phyloP scores from a whole-genome alignment of 2,329 filamentous ascomycete species.

The Nannizzia gypsea region DNA sequence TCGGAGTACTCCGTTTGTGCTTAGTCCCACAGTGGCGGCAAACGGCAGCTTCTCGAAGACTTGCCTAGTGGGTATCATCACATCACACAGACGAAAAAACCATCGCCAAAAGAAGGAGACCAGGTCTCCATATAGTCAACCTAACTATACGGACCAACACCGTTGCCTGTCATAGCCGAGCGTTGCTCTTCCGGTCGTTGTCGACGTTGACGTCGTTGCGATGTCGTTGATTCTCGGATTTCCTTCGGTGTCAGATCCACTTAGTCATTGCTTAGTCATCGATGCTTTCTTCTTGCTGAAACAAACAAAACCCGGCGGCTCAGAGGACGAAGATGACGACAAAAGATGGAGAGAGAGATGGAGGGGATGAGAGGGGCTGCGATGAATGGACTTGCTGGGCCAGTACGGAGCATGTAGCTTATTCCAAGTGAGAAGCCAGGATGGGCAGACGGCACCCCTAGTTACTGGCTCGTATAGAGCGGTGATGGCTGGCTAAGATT shows the following conservation, averaged over 20 bases:
- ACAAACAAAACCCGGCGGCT: no score
- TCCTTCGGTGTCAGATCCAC: no score
- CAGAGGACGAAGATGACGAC: no score
- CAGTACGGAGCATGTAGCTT: no score
- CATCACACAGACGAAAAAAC: neutral
- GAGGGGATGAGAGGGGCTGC: no score
- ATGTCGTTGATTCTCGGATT: no score
- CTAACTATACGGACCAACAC: neutral
- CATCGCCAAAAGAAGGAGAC: neutral
- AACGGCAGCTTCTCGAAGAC: neutral
- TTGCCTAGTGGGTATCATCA: neutral
- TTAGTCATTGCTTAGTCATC: no score
- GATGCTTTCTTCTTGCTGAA: no score
- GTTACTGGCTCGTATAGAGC: neutral
- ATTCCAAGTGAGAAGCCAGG: no score
- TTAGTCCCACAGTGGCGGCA: neutral
- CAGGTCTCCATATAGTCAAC: neutral
- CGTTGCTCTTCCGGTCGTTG: neutral
- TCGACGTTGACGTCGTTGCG: neutral
- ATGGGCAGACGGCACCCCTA: neutral
- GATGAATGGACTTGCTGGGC: no score
- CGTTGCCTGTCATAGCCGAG: neutral
- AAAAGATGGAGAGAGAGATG: no score
- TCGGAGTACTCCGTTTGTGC: neutral
- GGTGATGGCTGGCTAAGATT: neutral